Percentiles rank a stretch among this genome's conserved stretches.
Conservation (phyloP, 495 filamentous ascomycete genomes). For the Aspergillus affinis region DNA sequence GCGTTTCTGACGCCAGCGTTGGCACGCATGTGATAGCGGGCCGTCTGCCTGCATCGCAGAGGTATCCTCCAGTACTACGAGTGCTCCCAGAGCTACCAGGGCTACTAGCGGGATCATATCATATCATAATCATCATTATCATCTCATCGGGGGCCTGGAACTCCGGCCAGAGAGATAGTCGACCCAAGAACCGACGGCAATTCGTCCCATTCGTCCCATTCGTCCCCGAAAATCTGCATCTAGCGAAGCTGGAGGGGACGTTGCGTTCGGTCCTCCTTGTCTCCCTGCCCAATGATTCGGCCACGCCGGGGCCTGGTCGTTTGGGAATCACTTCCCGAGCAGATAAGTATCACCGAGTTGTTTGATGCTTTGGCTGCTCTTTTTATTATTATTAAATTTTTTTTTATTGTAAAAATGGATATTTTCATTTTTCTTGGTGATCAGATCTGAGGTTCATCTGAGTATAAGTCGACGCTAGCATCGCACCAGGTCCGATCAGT, state of each 20-base stretch:
- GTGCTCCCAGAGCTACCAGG: no score
- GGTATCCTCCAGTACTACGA: no score
- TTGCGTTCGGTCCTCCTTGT: not conserved
- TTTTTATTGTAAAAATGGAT: no score
- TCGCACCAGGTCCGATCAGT: not conserved
- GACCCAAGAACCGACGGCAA: conserved; percentile 1
- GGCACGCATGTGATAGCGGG: conserved; percentile 2
- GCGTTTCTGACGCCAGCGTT: not conserved
- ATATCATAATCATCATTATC: conserved; percentile 6
- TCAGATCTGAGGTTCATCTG: not conserved
- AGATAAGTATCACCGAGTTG: not conserved
- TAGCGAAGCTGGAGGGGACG: conserved; percentile 5
- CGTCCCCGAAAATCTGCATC: conserved; percentile 14
- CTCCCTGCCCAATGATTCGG: not conserved
- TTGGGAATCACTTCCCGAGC: not conserved
- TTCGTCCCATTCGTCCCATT: conserved; percentile 4
- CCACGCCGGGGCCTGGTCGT: not conserved
- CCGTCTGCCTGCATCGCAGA: no score
- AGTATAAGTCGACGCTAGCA: not conserved
- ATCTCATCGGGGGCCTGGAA: conserved; percentile 2
- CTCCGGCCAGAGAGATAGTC: not conserved
- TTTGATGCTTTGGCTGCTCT: not conserved
- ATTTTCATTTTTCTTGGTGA: not conserved
- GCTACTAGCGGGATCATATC: not conserved
- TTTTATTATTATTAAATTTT: not conserved